These are phyloP conservation scores for Eutypa lata DNA, from an alignment of 2,329 filamentous ascomycete species.

Conservation along the genomic window DNA sequence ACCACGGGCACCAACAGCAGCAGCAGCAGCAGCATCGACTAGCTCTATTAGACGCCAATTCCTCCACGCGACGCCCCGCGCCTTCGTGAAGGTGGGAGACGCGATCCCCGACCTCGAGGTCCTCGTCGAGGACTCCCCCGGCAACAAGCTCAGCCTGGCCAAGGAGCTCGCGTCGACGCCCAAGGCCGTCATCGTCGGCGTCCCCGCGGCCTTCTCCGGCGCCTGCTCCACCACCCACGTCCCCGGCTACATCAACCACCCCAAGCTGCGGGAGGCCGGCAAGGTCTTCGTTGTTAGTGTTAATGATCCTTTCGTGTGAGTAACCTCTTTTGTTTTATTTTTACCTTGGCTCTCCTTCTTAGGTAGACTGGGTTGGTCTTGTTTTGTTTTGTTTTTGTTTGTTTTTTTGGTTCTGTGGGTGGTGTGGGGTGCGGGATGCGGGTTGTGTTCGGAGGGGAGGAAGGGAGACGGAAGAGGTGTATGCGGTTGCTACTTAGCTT, in stretches of 20 bases:
- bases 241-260: constrained; percentile 80
- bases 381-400: too few species aligned
- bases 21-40: too few species aligned
- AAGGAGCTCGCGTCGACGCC: constrained; percentile 62
- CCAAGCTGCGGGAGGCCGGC: constrained; percentile 74
- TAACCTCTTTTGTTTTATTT: too few species aligned
- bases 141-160: constrained; percentile 85
- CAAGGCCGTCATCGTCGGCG: constrained; percentile 80
- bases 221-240: constrained; percentile 66
- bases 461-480: too few species aligned
- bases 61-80: constrained; percentile 66
- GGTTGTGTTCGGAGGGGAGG: too few species aligned
- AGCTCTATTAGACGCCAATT: too few species aligned
- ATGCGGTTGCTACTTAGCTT: too few species aligned
- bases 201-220: constrained; percentile 72
- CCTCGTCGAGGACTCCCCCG: constrained; percentile 80
- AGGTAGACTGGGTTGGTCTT: too few species aligned
- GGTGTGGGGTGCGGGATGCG: too few species aligned
- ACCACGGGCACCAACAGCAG: constrained; percentile 6
- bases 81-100: constrained; percentile 74
- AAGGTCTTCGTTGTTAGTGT: constrained; percentile 87
- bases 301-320: constrained; percentile 93
- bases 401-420: too few species aligned
- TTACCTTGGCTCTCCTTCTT: too few species aligned
- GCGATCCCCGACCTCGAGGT: constrained; percentile 72